Evolutionary conservation across 306 rosid genomes (phyloP).

Genomic region (Arachis hypogaea): DNA sequence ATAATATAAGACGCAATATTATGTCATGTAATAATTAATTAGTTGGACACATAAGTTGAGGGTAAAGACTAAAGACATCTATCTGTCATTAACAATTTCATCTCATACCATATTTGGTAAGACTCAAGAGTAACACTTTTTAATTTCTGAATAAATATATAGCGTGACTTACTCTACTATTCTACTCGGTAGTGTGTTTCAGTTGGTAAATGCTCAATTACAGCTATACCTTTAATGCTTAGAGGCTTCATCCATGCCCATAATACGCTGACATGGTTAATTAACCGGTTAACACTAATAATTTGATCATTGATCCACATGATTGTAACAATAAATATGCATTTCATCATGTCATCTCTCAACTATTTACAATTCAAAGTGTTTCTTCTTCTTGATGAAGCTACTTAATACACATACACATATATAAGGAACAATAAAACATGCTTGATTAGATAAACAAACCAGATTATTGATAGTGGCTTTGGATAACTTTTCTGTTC

Average conservation of each 20-base stretch:
- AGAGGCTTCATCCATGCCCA: not conserved
- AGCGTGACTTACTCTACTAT: not conserved
- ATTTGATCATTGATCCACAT: too few relatives aligned
- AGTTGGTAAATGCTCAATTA: not conserved
- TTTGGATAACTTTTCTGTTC: conserved; percentile 2
- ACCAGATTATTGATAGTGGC: not conserved
- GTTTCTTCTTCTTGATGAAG: too few relatives aligned
- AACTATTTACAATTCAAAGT: too few relatives aligned
- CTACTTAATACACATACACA: too few relatives aligned
- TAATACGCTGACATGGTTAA: conserved; percentile 1
- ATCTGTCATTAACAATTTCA: not conserved
- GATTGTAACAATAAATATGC: too few relatives aligned
- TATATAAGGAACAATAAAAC: not conserved
- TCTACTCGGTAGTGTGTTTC: not conserved
- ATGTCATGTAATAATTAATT: too few relatives aligned
- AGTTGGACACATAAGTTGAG: too few relatives aligned
- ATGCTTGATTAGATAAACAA: not conserved
- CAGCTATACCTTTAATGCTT: not conserved
- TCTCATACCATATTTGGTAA: too few relatives aligned
- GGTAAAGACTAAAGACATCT: too few relatives aligned
- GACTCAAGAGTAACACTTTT: too few relatives aligned
- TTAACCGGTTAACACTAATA: not conserved
- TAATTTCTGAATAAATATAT: not conserved
- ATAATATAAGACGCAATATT: too few relatives aligned
- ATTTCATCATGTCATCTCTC: too few relatives aligned